phyloP scores from a whole-genome alignment of 2,329 filamentous ascomycete genomes.

The Fusarium concolor region DNA sequence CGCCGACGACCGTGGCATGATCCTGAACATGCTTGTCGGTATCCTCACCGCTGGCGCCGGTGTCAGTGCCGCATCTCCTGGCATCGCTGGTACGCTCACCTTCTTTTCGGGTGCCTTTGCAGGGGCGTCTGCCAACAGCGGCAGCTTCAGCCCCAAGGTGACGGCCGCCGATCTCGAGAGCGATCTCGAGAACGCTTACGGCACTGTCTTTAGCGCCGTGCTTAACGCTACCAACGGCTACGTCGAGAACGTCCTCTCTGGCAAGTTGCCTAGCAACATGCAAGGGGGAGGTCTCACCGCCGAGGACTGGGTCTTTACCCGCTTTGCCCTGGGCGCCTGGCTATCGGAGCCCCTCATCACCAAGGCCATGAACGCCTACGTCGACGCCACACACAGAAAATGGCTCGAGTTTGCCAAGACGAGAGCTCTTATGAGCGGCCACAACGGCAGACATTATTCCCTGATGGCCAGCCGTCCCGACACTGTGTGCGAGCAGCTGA shows the following conservation, averaged over 20 bases:
- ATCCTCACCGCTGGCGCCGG: conserved; percentile 16
- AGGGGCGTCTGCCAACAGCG: not conserved
- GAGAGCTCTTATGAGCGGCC: not conserved
- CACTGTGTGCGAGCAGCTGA: not conserved
- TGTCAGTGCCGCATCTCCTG: not conserved
- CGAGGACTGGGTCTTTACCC: not conserved
- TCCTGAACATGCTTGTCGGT: conserved; percentile 30
- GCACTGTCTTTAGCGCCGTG: conserved; percentile 10
- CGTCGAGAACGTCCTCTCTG: conserved; percentile 2
- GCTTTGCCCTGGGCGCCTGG: conserved; percentile 14
- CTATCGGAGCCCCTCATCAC: conserved; percentile 3
- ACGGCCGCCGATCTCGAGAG: conserved; percentile 6
- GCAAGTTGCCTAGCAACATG: not conserved
- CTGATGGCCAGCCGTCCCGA: not conserved
- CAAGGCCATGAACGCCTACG: conserved; percentile 1
- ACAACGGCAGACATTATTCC: not conserved
- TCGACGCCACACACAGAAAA: not conserved
- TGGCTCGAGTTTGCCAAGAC: conserved; percentile 11
- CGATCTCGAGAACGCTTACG: conserved; percentile 12
- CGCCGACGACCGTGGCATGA: conserved; percentile 5
- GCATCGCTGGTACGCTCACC: conserved; percentile 10
- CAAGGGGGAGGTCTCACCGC: not conserved
- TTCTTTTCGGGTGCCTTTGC: conserved; percentile 12
- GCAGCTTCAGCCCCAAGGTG: not conserved
- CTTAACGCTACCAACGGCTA: conserved; percentile 5